Evolutionary conservation across 202 grass and related monocot genomes (phyloP).

Genomic region (Zoysia matrella): DNA sequence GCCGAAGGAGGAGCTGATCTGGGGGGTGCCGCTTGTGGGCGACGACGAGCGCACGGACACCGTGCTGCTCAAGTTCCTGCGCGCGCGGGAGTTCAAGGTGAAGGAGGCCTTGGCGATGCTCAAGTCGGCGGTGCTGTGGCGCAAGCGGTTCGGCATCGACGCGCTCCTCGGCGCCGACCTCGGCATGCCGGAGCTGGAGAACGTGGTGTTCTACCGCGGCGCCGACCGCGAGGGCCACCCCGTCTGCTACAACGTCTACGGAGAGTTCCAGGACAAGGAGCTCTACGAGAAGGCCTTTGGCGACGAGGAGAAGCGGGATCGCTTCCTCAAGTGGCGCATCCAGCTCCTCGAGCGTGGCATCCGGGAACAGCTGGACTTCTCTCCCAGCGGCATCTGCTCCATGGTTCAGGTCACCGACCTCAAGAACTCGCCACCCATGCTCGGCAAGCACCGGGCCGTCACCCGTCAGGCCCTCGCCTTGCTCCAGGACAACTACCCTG

Average conservation of each 20-base stretch:
- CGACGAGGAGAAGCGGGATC: constrained; percentile 83
- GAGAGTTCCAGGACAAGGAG: constrained; percentile 96
- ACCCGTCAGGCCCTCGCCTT: constrained; percentile 24
- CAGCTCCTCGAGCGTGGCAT: constrained; percentile 93
- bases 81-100: constrained; percentile 93
- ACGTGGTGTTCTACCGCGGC: constrained; percentile 83
- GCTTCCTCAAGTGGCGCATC: constrained; percentile 97
- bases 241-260: constrained; percentile 98
- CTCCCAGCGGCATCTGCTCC: constrained; percentile 73
- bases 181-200: constrained; percentile 70
- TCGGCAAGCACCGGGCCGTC: constrained; percentile 90
- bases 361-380: constrained; percentile 75
- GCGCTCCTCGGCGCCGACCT: constrained; percentile 47
- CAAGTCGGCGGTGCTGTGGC: constrained; percentile 89
- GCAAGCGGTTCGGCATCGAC: constrained; percentile 67
- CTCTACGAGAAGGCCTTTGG: constrained; percentile 92
- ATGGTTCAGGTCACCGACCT: constrained; percentile 98
- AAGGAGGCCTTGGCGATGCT: constrained; percentile 94
- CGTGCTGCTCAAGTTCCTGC: constrained; percentile 97
- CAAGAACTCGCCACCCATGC: constrained; percentile 27
- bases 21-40: constrained; percentile 79
- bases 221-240: constrained; percentile 87
- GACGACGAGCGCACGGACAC: constrained; percentile 84
- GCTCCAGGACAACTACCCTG: no score
- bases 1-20: constrained; percentile 66